phyloP scores from a whole-genome alignment of 495 filamentous ascomycete species.

The Amniculicola lignicola region DNA sequence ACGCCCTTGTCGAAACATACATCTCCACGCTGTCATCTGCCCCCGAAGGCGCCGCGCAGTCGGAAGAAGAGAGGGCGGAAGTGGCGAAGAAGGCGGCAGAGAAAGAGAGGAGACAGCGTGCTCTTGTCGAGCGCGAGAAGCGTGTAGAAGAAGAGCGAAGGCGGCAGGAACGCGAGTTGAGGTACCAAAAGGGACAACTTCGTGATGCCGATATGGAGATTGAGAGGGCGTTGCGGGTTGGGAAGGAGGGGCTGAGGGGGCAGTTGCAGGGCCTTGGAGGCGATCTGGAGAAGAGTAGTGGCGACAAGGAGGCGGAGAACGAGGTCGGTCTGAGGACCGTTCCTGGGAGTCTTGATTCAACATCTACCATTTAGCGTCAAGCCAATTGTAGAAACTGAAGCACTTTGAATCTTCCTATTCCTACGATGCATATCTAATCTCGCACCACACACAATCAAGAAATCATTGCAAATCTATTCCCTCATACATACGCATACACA shows the following conservation, averaged over 20 bases:
- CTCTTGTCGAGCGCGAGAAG: slow-evolving; percentile 70
- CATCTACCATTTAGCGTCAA: no score
- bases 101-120: slow-evolving; percentile 65
- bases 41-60: slow-evolving; percentile 52
- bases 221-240: slow-evolving; percentile 71
- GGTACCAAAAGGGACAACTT: slow-evolving; percentile 63
- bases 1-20: slow-evolving; percentile 71
- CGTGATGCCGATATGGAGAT: slow-evolving; percentile 76
- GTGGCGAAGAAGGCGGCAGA: slow-evolving; percentile 58
- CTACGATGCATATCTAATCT: no score
- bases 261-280: slow-evolving; percentile 18
- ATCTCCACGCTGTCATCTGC: slow-evolving; percentile 68
- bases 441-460: no score
- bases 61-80: slow-evolving; percentile 59
- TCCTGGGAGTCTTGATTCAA: no score
- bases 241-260: slow-evolving; percentile 57
- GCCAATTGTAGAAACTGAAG: no score
- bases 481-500: no score
- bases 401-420: no score
- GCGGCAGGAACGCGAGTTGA: slow-evolving; percentile 61
- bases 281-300: no score
- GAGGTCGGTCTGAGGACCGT: no score
- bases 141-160: slow-evolving; percentile 72
- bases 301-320: no score
- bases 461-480: no score